These are phyloP conservation scores for Neonectria faginata DNA, from an alignment of 2,329 filamentous ascomycete genomes.

Conservation along the genomic window DNA sequence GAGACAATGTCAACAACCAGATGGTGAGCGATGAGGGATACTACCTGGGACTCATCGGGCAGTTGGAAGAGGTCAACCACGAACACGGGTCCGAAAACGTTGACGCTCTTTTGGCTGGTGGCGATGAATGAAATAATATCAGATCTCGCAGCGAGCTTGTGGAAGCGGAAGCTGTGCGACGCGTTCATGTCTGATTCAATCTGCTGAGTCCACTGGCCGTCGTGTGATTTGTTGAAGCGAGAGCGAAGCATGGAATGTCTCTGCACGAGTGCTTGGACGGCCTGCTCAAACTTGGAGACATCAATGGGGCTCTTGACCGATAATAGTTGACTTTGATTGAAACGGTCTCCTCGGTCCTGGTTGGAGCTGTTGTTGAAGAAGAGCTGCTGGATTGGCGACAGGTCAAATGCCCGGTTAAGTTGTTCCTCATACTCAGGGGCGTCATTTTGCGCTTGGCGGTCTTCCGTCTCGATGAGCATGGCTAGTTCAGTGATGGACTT, in stretches of 20 bases:
- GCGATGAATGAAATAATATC: conserved; percentile 16
- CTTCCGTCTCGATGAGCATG: conserved; percentile 1
- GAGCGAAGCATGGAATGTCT: conserved; percentile 53
- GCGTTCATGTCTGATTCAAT: conserved; percentile 35
- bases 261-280: conserved; percentile 43
- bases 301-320: conserved; percentile 42
- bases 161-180: conserved; percentile 37
- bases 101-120: conserved; percentile 16
- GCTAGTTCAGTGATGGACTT: conserved; percentile 47
- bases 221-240: conserved; percentile 40
- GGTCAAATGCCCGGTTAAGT: conserved; percentile 43
- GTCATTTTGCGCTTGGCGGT: not conserved
- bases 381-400: conserved; percentile 59
- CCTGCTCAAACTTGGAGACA: conserved; percentile 28
- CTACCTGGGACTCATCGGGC: conserved; percentile 32
- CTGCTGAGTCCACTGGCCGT: conserved; percentile 39
- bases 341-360: conserved; percentile 48
- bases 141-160: conserved; percentile 26
- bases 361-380: conserved; percentile 51
- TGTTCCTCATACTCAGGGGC: conserved; percentile 12
- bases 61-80: conserved; percentile 20
- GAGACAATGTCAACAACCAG: conserved; percentile 59
- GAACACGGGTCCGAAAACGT: conserved; percentile 21
- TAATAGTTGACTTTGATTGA: conserved; percentile 60
- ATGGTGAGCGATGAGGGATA: conserved; percentile 52